Evolutionary conservation across 257 asterid genomes (phyloP), one percentile per base, ranked within the genome.

Genomic region (Plantago major): DNA sequence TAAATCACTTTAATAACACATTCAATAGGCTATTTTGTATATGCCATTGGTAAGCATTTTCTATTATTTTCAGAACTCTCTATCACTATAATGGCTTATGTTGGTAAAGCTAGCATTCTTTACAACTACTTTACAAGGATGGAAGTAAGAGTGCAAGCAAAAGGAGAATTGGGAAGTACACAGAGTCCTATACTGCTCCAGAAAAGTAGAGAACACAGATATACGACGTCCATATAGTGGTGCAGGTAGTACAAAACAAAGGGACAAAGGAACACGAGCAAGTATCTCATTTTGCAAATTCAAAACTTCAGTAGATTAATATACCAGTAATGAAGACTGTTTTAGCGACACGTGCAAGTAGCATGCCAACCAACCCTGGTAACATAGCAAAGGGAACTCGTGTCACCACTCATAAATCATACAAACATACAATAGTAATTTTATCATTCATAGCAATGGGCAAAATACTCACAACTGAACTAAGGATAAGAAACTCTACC

Each of bases 241-340:
- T 50, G 51, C 33, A 55, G 10, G 3, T 43, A 22, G 54, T 50
- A 42, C 42, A 62, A 33, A 48, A 52, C 28, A 46, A 45, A 51
- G 46, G 17, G 64, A 55, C 37, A 69, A 16, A 2, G 42, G 18
- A 56, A 19, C 42, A 60, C 30, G 44, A 17, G 46, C 62, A 62
- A 52, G 47, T 52, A 47, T 42, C 67, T 17, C 10, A 46, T 48
- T 22, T 19, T 30, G 43, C 43, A 44, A 14, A 44, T 45, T 13
- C 58, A 46, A 64, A 52, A 42, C 26, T 45, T 63, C 13, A 47
- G 56, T 22, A 58, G 18, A 53, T 26, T 42, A 43, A 33, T 56
- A 17, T 71, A 89, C 99, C 99, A 62, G 99, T 92, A 75, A 89
- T 64, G 82, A 80, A 92, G 67, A 92, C 91, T 15, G 94, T 76